phyloP scores from a whole-genome alignment of 352 stramenopile species.

The Globisporangium sylvaticum region DNA sequence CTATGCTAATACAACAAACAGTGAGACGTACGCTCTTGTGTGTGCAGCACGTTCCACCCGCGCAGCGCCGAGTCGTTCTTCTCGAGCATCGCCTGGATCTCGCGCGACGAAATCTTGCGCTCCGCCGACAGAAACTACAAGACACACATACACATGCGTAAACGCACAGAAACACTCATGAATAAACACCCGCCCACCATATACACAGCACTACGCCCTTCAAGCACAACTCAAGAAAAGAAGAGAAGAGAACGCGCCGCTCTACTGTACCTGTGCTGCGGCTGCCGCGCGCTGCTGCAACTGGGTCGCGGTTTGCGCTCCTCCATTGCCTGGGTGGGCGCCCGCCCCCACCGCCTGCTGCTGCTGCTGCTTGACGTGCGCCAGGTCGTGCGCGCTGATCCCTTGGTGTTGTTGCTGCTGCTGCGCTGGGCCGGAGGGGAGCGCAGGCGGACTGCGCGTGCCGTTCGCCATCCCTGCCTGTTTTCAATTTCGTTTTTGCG shows the following conservation, averaged over 20 bases:
- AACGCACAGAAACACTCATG: background rate
- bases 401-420: conserved; percentile 1
- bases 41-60: conserved; percentile 67
- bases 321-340: background rate
- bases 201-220: background rate
- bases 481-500: background rate
- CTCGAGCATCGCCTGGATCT: conserved; percentile 84
- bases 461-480: conserved; percentile 4
- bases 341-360: background rate
- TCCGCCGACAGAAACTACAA: conserved; percentile 32
- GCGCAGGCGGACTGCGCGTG: background rate
- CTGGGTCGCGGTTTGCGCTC: conserved; percentile 1
- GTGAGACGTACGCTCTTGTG: conserved; percentile 62
- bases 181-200: background rate
- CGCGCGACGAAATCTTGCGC: conserved; percentile 47
- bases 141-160: conserved; percentile 5
- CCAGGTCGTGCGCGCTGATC: background rate
- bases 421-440: conserved; percentile 1
- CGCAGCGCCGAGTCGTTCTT: conserved; percentile 80
- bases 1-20: background rate
- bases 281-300: conserved; percentile 62
- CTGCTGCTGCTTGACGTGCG: conserved; percentile 2
- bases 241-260: background rate
- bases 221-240: background rate
- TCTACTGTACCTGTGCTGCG: conserved; percentile 36